These are phyloP conservation scores for Monilinia vaccinii-corymbosi DNA, from an alignment of 2,329 filamentous ascomycete genomes.

Conservation along the genomic window DNA sequence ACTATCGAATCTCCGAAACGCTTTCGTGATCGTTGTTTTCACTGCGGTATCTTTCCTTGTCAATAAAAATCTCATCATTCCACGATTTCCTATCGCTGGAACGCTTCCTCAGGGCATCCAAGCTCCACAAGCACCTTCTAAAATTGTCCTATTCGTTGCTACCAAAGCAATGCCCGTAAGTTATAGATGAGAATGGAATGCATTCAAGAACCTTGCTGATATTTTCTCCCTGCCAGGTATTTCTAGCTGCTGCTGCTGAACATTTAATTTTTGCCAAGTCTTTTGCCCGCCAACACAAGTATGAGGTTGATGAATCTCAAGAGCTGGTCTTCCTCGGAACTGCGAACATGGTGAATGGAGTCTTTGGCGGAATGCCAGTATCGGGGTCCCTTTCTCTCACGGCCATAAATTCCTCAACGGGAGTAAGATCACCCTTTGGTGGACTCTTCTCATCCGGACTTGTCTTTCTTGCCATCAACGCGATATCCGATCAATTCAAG, in stretches of 20 bases:
- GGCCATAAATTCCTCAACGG: conserved; percentile 56
- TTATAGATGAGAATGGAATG: neutral
- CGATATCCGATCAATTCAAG: conserved; percentile 50
- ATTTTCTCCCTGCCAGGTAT: conserved; percentile 28
- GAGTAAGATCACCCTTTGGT: conserved; percentile 52
- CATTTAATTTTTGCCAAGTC: conserved; percentile 57
- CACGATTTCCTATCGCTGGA: neutral
- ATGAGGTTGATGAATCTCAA: conserved; percentile 54
- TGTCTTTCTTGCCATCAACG: conserved; percentile 52
- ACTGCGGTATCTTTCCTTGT: neutral
- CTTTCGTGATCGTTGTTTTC: neutral
- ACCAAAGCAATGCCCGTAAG: conserved; percentile 36
- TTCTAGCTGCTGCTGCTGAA: conserved; percentile 47
- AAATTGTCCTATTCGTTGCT: neutral
- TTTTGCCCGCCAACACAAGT: conserved; percentile 53
- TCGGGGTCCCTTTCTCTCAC: conserved; percentile 60
- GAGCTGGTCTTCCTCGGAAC: conserved; percentile 56
- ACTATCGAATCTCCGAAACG: neutral
- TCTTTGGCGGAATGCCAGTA: conserved; percentile 55
- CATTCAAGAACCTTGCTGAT: neutral
- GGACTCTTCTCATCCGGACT: conserved; percentile 52
- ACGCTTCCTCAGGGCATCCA: neutral
- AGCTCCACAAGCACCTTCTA: neutral
- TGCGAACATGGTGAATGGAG: conserved; percentile 54
- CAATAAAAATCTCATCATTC: neutral